phyloP scores from a whole-genome alignment of 345 rosid species.

The Orychophragmus violaceus region DNA sequence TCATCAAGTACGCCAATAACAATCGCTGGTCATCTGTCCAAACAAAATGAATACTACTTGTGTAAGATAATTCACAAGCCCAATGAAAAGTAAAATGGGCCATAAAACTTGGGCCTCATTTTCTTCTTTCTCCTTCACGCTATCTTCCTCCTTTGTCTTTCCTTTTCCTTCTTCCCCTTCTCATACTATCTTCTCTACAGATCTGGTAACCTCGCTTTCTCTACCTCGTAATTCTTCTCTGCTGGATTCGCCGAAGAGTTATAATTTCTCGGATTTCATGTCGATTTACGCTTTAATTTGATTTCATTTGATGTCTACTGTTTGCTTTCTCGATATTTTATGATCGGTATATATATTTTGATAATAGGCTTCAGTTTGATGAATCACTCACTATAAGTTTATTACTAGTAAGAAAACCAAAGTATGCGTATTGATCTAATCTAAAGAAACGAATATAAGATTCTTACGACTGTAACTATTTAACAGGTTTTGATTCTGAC shows the following conservation, averaged over 20 bases:
- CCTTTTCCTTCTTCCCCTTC: no score
- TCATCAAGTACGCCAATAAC: no score
- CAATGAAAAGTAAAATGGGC: no score
- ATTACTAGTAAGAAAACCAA: not conserved
- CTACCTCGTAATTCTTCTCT: no score
- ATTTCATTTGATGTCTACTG: not conserved
- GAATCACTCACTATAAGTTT: not conserved
- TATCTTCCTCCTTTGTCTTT: no score
- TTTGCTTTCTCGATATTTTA: not conserved
- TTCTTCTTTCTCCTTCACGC: no score
- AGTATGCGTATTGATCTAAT: not conserved
- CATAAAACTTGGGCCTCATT: no score
- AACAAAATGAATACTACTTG: no score
- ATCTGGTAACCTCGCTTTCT: no score
- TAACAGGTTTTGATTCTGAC: not conserved
- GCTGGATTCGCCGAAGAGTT: constrained; percentile 18
- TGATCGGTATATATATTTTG: not conserved
- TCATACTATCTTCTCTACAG: no score
- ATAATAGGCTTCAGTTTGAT: not conserved
- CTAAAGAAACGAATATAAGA: not conserved
- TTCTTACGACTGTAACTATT: not conserved
- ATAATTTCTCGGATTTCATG: not conserved
- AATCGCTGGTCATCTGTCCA: no score
- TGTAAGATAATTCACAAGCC: no score
- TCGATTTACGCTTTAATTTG: not conserved